Base-by-base conservation (phyloP, 2,329 filamentous ascomycete species). In the Nigrograna mackinnonii region DNA sequence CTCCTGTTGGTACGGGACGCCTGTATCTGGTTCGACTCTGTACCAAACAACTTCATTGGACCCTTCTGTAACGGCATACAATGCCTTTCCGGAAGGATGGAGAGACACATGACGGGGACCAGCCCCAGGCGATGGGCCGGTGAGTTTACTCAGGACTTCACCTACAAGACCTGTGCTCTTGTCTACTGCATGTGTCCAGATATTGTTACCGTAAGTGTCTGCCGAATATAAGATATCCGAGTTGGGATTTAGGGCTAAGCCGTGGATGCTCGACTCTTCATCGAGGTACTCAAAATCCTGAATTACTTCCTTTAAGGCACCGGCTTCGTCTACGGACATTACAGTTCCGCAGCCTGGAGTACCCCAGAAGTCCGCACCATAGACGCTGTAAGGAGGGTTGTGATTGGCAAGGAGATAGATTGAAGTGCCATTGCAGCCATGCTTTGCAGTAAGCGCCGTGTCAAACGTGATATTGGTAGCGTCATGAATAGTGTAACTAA, bases 131-230 rank as follows among this genome's bases (percentile, higher is more conserved):
- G 41, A 43, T 4, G 58, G 49, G 32, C 50, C 54, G 18, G 26
- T 46, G 22, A 46, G 48, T 39, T 48, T 50, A 39, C 54, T 50
- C 26, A 55, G 39, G n/a, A n/a, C n/a, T 37, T 55, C 44, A 21
- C 43, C 45, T 4, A 54, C 42, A 20, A 43, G 40, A 13, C 44
- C 57, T 11, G 50, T 49, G 21, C 35, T 40, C 19, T 16, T 49
- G 35, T 64, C 55, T 30, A 55, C 45, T 4, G 44, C 44, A 43
- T 65, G 63, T 4, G 49, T 47, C 62, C 62, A 66, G 7, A 67
- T 54, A 4, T 58, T 53, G 41, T 64, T 61, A 19, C 58, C 62
- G 48, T 54, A 60, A 37, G 62, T 57, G 35, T 66, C 62, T 6
- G 62, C 62, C 0, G 57, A 60, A 44, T 64, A 66, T 26, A 65